Conservation (phyloP, 1,139 yeast genomes). For the Komagataea norvegica region DNA sequence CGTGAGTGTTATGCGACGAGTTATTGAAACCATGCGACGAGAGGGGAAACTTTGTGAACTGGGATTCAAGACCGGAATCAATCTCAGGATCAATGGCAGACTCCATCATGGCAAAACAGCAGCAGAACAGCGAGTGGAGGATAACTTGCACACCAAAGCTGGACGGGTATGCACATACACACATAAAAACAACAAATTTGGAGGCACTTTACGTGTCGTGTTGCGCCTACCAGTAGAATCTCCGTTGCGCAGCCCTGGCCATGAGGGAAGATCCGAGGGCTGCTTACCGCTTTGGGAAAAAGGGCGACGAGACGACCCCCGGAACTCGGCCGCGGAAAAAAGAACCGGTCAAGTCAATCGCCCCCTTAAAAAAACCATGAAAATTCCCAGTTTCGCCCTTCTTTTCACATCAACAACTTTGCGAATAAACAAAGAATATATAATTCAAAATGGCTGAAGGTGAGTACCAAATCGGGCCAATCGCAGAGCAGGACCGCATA, state of each 20-base stretch:
- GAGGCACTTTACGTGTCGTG: slow-evolving; percentile 3
- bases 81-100: slow-evolving; percentile 22
- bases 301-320: neutral
- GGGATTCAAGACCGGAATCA: slow-evolving; percentile 21
- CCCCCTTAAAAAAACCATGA: slow-evolving; percentile 7
- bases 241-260: no score
- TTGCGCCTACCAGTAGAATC: neutral
- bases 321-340: neutral
- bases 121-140: no score
- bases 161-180: no score
- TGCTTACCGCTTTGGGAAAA: neutral
- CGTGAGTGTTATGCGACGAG: slow-evolving; percentile 1
- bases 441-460: slow-evolving; percentile 17
- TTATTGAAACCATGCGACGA: slow-evolving; percentile 2
- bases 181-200: slow-evolving; percentile 1
- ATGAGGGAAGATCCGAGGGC: no score
- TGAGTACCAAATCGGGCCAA: slow-evolving; percentile 6
- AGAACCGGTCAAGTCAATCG: no score
- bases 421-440: slow-evolving; percentile 6
- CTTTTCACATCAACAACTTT: slow-evolving; percentile 2
- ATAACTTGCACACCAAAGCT: no score
- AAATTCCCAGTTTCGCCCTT: slow-evolving; percentile 5
- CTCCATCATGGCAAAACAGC: slow-evolving; percentile 10
- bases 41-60: slow-evolving; percentile 22
- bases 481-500: no score